Evolutionary conservation across 305 asterid species (phyloP).

Genomic region (Rubia peregrina): DNA sequence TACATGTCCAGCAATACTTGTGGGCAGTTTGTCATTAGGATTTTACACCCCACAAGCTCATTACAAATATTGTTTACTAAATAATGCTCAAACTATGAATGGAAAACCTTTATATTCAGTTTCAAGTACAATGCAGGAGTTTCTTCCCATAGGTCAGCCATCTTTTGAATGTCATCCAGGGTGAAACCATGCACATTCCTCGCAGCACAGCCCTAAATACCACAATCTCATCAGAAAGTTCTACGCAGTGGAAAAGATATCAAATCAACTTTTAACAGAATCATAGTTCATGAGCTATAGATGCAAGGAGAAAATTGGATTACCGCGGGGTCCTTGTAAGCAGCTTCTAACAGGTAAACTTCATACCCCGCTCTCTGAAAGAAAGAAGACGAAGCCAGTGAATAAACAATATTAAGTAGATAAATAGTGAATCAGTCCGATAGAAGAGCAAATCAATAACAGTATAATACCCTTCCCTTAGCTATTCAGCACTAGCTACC

Average conservation of each 20-base stretch:
- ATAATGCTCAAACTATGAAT: neutral
- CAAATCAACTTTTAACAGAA: neutral
- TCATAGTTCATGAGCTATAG: neutral
- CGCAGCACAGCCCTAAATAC: constrained; percentile 90
- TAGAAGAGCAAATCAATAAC: neutral
- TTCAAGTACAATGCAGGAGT: constrained; percentile 77
- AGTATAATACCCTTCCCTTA: neutral
- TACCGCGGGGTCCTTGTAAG: constrained; percentile 93
- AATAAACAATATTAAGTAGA: constrained; percentile 4
- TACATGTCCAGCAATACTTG: neutral
- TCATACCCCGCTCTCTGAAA: constrained; percentile 96
- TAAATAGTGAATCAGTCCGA: constrained; percentile 11
- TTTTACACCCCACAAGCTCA: neutral
- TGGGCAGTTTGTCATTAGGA: neutral
- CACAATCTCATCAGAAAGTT: constrained; percentile 18
- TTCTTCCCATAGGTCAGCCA: constrained; percentile 93
- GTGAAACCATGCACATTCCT: constrained; percentile 90
- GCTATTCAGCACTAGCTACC: neutral
- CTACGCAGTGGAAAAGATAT: constrained; percentile 5
- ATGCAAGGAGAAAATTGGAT: constrained; percentile 21
- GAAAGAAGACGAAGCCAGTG: constrained; percentile 14
- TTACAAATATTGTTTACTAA: neutral
- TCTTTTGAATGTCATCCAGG: constrained; percentile 57
- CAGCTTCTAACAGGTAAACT: constrained; percentile 85
- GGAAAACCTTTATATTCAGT: constrained; percentile 63